Base-by-base conservation (phyloP, 345 rosid genomes). In the Salix suchowensis region DNA sequence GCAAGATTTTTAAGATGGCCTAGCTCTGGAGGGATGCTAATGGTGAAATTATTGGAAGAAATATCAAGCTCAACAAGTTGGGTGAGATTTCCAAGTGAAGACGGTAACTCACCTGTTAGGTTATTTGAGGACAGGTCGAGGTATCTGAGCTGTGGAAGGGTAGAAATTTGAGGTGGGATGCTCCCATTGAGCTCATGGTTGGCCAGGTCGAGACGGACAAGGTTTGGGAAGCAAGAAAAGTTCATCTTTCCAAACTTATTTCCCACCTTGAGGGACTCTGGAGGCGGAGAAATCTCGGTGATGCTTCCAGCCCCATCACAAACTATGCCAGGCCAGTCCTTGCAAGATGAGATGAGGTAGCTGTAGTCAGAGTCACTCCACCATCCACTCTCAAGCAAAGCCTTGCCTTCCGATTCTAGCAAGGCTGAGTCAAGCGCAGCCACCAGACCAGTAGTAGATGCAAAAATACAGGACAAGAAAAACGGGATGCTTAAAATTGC, bases 61-160 rank as follows among this genome's bases (percentile, higher is more conserved):
- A 66, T 14, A 36, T 50, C 36, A 37, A 74, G 66, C 7, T 54
- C 28, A 11, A n/a, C 21, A 1, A 72, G 19, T 12, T 48, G 30
- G 24, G 24, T 14, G 21, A 79, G 74, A 12, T 54, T 26, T 62
- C 42, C 28, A 3, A 75, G 28, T 23, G 46, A 58, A 21, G 7
- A 18, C 32, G 78, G 86, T 16, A 75, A 65, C 74, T 75, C 70
- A 64, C 82, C 76, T 3, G 6, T n/a, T 1, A 82, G 67, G n/a
- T 6, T 0, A 62, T 74, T 79, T 0, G 0, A 0, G 2, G 64
- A 21, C 30, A 82, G 40, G 21, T 65, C 0, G 3, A 82, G 82
- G 23, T 14, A 0, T 7, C 19, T 8, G 54, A 85, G 77, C 1
- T 74, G 75, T 0, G 72, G 6, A 28, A 82, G 68, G 16, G 24